Percentiles rank a stretch among this genome's conserved stretches.
Conservation (phyloP, 2,329 filamentous ascomycete species). For the Colletotrichum phormii region DNA sequence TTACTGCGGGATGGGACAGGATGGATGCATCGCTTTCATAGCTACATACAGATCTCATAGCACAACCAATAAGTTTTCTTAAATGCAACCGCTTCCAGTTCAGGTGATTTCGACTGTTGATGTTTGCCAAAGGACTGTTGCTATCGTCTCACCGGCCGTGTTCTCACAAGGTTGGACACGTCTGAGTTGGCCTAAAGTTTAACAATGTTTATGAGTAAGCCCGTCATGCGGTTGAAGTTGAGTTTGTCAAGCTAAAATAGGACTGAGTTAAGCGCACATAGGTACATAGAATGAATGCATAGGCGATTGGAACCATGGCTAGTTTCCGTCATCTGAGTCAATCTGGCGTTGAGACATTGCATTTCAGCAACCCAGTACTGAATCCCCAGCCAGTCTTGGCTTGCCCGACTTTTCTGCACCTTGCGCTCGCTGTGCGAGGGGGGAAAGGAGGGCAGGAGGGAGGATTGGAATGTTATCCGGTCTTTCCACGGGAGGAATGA, state of each 20-base stretch:
- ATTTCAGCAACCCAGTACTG: background rate
- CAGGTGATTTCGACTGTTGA: background rate
- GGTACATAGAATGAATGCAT: background rate
- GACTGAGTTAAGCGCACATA: background rate
- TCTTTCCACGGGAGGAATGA: conserved; percentile 25
- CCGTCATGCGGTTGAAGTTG: background rate
- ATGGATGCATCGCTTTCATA: conserved; percentile 35
- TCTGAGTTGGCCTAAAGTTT: background rate
- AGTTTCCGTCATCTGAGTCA: background rate
- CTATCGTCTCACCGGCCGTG: too few species aligned
- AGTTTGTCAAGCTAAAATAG: background rate
- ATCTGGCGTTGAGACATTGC: background rate
- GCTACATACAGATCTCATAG: conserved; percentile 34
- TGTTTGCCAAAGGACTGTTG: too few species aligned
- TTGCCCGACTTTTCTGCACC: background rate
- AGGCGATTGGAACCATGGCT: background rate
- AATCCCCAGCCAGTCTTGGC: background rate
- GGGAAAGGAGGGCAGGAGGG: too few species aligned
- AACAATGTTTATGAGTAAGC: background rate
- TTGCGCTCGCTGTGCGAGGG: background rate
- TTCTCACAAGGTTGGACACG: background rate
- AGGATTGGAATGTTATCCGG: conserved; percentile 17
- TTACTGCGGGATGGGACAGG: conserved; percentile 31
- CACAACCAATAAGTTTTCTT: conserved; percentile 26
- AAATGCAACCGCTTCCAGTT: background rate